Evolutionary conservation across 768 basidiomycete species (phyloP).

Genomic region (Solioccasus polychromus): DNA sequence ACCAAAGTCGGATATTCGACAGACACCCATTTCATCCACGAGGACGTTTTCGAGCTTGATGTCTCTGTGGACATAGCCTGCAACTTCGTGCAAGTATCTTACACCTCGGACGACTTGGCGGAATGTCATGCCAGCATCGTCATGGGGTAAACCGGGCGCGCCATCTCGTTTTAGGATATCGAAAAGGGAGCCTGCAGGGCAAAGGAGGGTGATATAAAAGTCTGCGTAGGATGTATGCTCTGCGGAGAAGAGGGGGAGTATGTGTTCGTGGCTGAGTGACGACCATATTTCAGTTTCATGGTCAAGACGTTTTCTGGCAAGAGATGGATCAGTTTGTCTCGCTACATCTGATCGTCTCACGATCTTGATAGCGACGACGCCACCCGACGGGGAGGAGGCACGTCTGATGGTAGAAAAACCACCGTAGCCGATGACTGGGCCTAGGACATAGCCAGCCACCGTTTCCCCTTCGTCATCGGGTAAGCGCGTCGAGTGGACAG

Average conservation of each 20-base stretch:
- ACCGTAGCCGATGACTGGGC: slow-evolving; percentile 72
- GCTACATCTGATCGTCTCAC: slow-evolving; percentile 57
- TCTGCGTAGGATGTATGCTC: slow-evolving; percentile 60
- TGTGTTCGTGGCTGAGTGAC: slow-evolving; percentile 77
- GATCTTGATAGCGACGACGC: slow-evolving; percentile 81
- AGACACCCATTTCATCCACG: slow-evolving; percentile 84
- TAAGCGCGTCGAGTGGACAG: slow-evolving; percentile 31
- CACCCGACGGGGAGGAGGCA: slow-evolving; percentile 61
- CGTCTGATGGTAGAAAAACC: slow-evolving; percentile 79
- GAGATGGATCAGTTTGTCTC: slow-evolving; percentile 47
- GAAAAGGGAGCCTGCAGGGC: slow-evolving; percentile 82
- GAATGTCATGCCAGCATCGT: slow-evolving; percentile 83
- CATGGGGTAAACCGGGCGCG: slow-evolving; percentile 62
- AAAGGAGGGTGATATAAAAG: slow-evolving; percentile 80
- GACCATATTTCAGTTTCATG: slow-evolving; percentile 75
- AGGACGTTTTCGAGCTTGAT: slow-evolving; percentile 97
- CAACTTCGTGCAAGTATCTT: slow-evolving; percentile 77
- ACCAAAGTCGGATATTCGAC: slow-evolving; percentile 84
- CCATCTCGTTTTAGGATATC: slow-evolving; percentile 77
- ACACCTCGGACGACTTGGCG: slow-evolving; percentile 81
- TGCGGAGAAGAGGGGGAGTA: slow-evolving; percentile 76
- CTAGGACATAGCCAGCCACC: slow-evolving; percentile 73
- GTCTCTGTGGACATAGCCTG: slow-evolving; percentile 84
- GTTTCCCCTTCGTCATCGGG: slow-evolving; percentile 67
- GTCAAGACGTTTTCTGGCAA: slow-evolving; percentile 54